Base-by-base conservation (phyloP, 2,329 filamentous ascomycete species). In the Cladosporium phlei region DNA sequence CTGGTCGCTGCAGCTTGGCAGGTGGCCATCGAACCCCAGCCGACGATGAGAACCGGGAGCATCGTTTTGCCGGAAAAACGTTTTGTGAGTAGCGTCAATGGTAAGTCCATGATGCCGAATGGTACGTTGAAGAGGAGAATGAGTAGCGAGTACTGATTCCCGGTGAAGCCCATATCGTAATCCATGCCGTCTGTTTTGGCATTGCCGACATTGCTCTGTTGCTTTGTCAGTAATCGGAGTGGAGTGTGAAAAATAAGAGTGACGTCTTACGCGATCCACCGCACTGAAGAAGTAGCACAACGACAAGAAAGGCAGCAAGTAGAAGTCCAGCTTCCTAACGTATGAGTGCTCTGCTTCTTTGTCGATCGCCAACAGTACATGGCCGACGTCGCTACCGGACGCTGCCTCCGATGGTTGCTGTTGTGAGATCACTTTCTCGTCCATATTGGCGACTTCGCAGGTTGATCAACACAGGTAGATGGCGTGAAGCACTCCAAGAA, bases 71-170 rank as follows among this genome's bases (percentile, higher is more conserved):
- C 76, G 54, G 65, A 75, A 48, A 69, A 77, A 3, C 64, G 63
- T 53, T 73, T 74, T 6, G 70, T 73, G 38, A 75, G 56, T 43
- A 75, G 61, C 48, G 72, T 76, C 35, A 75, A 65, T 9, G 73
- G 73, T 10, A 77, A 56, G 53, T 76, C 71, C 42, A 66, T 72
- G 1, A 76, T 54, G 1, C 72, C 72, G 49, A 74, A 74, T 0
- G 74, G 74, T 2, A 77, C 67, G 47, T 76, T 75, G 51, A 77
- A 77, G 0, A 77, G 58, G 3, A 76, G 55, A 4, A 77, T 68
- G 4, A 73, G 53, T n/a, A 73, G 54, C 0, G 66, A 71, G 48
- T 71, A 73, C 32, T 69, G 57, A 30, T 73, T 63, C 9, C 68
- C 70, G 0, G 56, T 66, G 48, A 70, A 74, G 46, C 52, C 62